Evolutionary conservation across 768 basidiomycete species (phyloP), one percentile per base, ranked within the genome.

Genomic region (Termitomyces titanicus): DNA sequence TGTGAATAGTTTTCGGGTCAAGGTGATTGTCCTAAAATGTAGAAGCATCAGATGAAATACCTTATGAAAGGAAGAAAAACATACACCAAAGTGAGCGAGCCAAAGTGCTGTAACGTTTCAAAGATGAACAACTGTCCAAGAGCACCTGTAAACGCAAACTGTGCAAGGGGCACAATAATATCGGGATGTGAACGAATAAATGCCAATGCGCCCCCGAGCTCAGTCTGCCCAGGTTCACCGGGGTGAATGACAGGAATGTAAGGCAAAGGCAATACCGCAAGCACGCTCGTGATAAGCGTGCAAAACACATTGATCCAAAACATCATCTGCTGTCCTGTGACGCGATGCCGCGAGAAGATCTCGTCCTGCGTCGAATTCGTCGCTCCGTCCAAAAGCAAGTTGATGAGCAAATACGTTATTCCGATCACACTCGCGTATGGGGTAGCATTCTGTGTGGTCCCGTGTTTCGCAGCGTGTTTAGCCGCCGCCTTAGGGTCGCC

Each of bases 71-170:
- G 34, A 29, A 34, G 17, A 10, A 47, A 40, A 37, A 40, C 60
- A 11, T 78, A 93, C 91, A 92, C 90, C 31, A 95, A 74, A 3
- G 93, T 94, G 55, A 96, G 75, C 2, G 89, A 92, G 22, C 94
- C 94, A 66, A 94, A 96, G 66, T 92, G 89, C 57, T 92, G 88
- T 59, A 94, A 73, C 0, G 95, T 97, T 76, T 96, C 95, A 59
- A 98, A 99, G 58, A 99, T 98, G 73, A 99, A 99, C 7, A 98
- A 74, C 70, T 98, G 97, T 0, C 97, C 97, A 35, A 98, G 77
- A 0, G 96, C 92, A 38, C 97, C 97, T 0, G 93, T 91, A 11
- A 94, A 68, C 15, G 92, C 88, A 67, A 94, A 99, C 62, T 92
- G 86, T 17, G 83, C 75, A 25, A 99, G 77, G 0, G 96, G 92